Evolutionary conservation across 495 filamentous ascomycete genomes (phyloP).

Genomic region (Aspergillus baeticus): DNA sequence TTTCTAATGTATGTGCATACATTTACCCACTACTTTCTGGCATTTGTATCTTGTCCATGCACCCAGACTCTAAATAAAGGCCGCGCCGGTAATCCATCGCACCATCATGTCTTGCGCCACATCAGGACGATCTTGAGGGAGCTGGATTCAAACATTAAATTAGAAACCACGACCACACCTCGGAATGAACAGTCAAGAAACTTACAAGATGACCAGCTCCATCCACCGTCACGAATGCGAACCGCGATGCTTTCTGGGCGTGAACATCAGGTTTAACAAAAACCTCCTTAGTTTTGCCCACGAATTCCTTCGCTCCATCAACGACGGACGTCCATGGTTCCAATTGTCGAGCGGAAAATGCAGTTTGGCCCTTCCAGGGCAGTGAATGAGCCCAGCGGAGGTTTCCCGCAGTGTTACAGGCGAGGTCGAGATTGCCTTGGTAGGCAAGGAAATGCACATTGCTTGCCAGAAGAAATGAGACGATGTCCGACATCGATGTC

Average conservation of each 20-base stretch:
- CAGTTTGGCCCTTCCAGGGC: slow-evolving; percentile 43
- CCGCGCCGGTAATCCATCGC: slow-evolving; percentile 31
- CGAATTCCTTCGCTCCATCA: slow-evolving; percentile 11
- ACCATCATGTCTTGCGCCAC: slow-evolving; percentile 34
- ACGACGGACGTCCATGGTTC: slow-evolving; percentile 33
- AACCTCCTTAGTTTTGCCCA: slow-evolving; percentile 27
- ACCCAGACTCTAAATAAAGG: no score
- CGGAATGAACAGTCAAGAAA: neutral
- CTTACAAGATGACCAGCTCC: slow-evolving; percentile 28
- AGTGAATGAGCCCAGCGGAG: slow-evolving; percentile 38
- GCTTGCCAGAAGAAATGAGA: slow-evolving; percentile 34
- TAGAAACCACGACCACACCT: slow-evolving; percentile 5
- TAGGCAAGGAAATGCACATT: slow-evolving; percentile 42
- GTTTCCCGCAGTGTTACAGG: slow-evolving; percentile 47
- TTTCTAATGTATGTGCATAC: no score
- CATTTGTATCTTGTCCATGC: no score
- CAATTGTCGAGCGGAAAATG: slow-evolving; percentile 37
- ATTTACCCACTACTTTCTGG: no score
- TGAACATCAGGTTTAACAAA: neutral
- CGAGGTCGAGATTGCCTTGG: slow-evolving; percentile 46
- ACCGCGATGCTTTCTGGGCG: slow-evolving; percentile 12
- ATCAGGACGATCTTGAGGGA: slow-evolving; percentile 37
- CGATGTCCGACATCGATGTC: slow-evolving; percentile 23
- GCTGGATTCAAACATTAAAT: slow-evolving; percentile 14
- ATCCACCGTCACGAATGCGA: slow-evolving; percentile 31